Evolutionary conservation across 2,329 filamentous ascomycete species (phyloP).

Genomic region (Aspergillus novoparasiticus): DNA sequence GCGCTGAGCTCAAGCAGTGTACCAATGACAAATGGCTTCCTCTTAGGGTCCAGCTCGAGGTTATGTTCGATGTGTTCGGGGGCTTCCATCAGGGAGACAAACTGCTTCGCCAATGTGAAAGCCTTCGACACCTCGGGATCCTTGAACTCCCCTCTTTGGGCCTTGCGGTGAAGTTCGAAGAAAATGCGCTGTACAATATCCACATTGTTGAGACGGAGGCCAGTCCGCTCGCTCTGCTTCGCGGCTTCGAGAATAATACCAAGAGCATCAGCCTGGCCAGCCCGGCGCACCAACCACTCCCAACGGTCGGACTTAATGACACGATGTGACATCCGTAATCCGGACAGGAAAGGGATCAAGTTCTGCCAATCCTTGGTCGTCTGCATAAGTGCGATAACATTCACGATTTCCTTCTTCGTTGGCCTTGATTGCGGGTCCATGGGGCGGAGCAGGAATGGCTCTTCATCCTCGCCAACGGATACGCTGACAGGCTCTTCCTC

Average conservation of each 20-base stretch:
- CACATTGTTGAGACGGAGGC: conserved; percentile 35
- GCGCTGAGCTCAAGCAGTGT: conserved; percentile 49
- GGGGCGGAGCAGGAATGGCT: conserved; percentile 42
- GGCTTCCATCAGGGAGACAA: conserved; percentile 39
- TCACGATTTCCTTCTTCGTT: conserved; percentile 32
- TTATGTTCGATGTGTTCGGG: conserved; percentile 33
- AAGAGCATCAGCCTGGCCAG: conserved; percentile 38
- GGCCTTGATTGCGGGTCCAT: conserved; percentile 38
- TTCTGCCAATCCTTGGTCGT: conserved; percentile 44
- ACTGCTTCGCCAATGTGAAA: conserved; percentile 36
- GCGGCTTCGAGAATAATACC: conserved; percentile 40
- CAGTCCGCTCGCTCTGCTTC: conserved; percentile 38
- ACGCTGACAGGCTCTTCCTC: conserved; percentile 45
- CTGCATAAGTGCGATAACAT: conserved; percentile 40
- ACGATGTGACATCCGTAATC: conserved; percentile 35
- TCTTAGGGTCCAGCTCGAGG: conserved; percentile 37
- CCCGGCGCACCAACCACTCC: conserved; percentile 42
- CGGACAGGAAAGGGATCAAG: conserved; percentile 44
- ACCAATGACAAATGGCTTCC: conserved; percentile 45
- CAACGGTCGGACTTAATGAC: conserved; percentile 26
- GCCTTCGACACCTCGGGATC: conserved; percentile 33
- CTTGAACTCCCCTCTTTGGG: conserved; percentile 36
- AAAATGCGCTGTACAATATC: conserved; percentile 38
- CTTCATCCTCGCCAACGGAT: conserved; percentile 40
- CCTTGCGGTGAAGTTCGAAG: conserved; percentile 40